Conservation (phyloP, 768 basidiomycete genomes). For the Kwoniella mangroviensis region DNA sequence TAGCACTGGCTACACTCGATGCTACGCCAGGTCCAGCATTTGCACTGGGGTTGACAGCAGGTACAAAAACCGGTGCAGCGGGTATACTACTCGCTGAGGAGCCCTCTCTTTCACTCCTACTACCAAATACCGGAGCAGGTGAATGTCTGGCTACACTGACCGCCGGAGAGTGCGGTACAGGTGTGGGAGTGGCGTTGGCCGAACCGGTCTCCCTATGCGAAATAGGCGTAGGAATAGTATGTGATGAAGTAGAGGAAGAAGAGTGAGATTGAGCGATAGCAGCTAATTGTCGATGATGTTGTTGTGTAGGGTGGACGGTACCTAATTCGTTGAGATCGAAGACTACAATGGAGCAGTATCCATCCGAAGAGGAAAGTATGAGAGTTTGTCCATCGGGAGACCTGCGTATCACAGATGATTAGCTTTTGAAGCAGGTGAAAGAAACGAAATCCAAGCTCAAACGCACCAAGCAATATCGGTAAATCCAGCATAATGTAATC, state of each 20-base stretch:
- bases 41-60: neutral
- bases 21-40: too few species aligned
- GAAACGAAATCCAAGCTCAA: neutral
- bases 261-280: conserved; percentile 86
- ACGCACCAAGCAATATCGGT: conserved; percentile 94
- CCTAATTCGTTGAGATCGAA: conserved; percentile 85
- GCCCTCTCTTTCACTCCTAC: conserved; percentile 50
- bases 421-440: too few species aligned
- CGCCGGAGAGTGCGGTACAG: conserved; percentile 46
- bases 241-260: conserved; percentile 51
- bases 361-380: conserved; percentile 88
- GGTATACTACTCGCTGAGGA: conserved; percentile 41
- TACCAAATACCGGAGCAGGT: conserved; percentile 32
- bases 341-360: conserved; percentile 88
- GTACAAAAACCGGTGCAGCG: conserved; percentile 1
- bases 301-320: conserved; percentile 83
- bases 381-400: conserved; percentile 93
- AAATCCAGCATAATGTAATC: conserved; percentile 96
- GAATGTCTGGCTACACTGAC: conserved; percentile 39
- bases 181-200: conserved; percentile 34
- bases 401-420: conserved; percentile 62
- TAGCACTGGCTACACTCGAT: conserved; percentile 25
- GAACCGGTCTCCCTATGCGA: conserved; percentile 25
- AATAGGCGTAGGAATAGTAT: conserved; percentile 6
- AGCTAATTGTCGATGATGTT: conserved; percentile 85